Evolutionary conservation across 1,139 yeast genomes (phyloP).

Genomic region (Geotrichum carabidarum): DNA sequence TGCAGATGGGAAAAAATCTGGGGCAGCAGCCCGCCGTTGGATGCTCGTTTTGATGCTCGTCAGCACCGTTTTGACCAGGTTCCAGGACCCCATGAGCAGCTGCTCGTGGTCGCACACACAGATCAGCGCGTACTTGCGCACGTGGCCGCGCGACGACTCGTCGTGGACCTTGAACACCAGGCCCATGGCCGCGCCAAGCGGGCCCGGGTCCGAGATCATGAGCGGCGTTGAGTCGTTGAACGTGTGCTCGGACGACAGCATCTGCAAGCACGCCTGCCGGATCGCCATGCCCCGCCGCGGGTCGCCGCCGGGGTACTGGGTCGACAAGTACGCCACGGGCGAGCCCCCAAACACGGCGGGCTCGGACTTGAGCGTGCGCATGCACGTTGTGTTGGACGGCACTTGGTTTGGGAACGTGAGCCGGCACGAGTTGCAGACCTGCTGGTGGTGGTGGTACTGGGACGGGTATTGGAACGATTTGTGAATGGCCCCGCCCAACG

Average conservation of each 20-base stretch:
- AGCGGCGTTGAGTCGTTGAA: conserved; percentile 63
- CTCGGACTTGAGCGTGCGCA: conserved; percentile 7
- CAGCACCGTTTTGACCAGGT: conserved; percentile 49
- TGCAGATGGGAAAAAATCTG: conserved; percentile 24
- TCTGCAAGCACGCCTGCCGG: conserved; percentile 43
- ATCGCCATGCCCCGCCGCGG: conserved; percentile 51
- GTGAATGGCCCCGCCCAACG: background rate
- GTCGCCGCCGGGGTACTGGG: conserved; percentile 58
- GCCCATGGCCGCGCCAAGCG: conserved; percentile 59
- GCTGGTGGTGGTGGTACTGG: background rate
- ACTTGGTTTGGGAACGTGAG: conserved; percentile 24
- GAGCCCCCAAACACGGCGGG: conserved; percentile 16
- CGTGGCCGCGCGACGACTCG: conserved; percentile 71
- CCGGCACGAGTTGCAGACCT: conserved; percentile 28
- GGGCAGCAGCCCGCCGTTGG: conserved; percentile 42
- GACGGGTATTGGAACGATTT: background rate
- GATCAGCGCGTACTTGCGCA: conserved; percentile 63
- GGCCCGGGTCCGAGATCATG: conserved; percentile 61
- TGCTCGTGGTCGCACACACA: conserved; percentile 57
- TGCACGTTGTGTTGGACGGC: conserved; percentile 2
- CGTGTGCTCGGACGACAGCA: conserved; percentile 68
- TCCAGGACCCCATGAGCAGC: conserved; percentile 54
- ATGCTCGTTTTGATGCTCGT: conserved; percentile 49
- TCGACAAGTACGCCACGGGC: conserved; percentile 34
- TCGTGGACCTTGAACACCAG: conserved; percentile 66